These are phyloP conservation scores for Castanea crenata DNA, from an alignment of 306 rosid genomes.

Conservation along the genomic window DNA sequence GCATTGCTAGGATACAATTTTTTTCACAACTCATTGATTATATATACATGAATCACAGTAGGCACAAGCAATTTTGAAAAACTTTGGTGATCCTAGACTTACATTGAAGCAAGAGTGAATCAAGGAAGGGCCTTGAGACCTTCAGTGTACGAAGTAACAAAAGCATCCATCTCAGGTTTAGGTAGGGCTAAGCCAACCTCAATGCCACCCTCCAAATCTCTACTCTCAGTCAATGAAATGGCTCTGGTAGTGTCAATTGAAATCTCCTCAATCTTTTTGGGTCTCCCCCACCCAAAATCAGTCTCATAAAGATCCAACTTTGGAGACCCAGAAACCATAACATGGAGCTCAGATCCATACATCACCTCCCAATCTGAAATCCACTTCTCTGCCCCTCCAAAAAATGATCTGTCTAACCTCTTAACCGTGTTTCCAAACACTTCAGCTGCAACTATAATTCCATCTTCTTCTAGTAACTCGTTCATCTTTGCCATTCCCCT, in stretches of 20 bases:
- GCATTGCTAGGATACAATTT: no score
- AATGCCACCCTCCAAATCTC: constrained; percentile 42
- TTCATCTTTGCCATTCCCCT: constrained; percentile 13
- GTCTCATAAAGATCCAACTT: constrained; percentile 47
- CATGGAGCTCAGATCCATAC: constrained; percentile 33
- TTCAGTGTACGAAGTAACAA: constrained; percentile 17
- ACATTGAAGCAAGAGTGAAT: no score
- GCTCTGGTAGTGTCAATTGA: constrained; percentile 37
- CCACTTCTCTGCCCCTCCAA: constrained; percentile 44
- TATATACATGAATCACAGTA: no score
- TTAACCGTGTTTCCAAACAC: constrained; percentile 38
- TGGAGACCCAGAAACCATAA: constrained; percentile 45
- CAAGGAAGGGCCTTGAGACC: constrained; percentile 24
- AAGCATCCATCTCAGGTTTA: constrained; percentile 35
- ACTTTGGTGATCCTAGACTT: no score
- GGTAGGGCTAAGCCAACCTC: constrained; percentile 46
- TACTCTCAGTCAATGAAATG: constrained; percentile 37
- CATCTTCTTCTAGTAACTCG: constrained; percentile 38
- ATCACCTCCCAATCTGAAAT: constrained; percentile 41
- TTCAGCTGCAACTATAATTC: constrained; percentile 36
- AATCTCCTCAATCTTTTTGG: constrained; percentile 46
- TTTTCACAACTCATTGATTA: no score
- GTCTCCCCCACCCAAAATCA: constrained; percentile 54
- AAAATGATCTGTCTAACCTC: constrained; percentile 29
- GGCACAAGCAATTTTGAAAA: no score